These are phyloP conservation scores for Incumbomyces delicatus DNA, from an alignment of 2,329 filamentous ascomycete species.

Conservation along the genomic window DNA sequence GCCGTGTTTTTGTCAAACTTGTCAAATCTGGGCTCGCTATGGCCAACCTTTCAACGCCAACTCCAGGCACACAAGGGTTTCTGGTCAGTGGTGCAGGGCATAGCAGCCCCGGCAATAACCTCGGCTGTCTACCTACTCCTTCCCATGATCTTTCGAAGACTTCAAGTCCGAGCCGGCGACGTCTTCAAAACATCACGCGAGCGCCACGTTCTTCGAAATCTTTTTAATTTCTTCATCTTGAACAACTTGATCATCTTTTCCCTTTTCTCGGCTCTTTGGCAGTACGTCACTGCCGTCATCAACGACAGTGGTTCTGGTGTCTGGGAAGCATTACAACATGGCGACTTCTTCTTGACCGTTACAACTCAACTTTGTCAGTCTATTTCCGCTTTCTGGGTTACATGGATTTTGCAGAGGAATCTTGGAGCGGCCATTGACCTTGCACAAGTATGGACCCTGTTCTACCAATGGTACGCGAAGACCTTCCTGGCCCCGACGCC, in stretches of 20 bases:
- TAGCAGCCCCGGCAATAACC: constrained; percentile 75
- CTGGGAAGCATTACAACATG: constrained; percentile 58
- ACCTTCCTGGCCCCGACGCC: constrained; percentile 83
- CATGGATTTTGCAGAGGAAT: constrained; percentile 85
- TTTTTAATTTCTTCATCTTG: constrained; percentile 94
- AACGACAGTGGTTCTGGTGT: constrained; percentile 47
- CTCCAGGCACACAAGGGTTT: constrained; percentile 53
- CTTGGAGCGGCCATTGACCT: constrained; percentile 88
- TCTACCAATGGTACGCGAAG: constrained; percentile 75
- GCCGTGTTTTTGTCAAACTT: constrained; percentile 88
- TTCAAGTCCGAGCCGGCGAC: constrained; percentile 76
- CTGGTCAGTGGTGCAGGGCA: constrained; percentile 88
- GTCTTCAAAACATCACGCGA: constrained; percentile 87
- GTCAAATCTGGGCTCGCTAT: constrained; percentile 67
- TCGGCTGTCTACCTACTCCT: constrained; percentile 80
- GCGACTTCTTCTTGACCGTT: constrained; percentile 52
- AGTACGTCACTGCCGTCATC: constrained; percentile 58
- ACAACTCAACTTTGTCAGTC: constrained; percentile 63
- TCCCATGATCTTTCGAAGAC: constrained; percentile 79
- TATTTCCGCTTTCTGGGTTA: constrained; percentile 87
- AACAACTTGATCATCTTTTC: constrained; percentile 96
- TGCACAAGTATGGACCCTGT: constrained; percentile 73
- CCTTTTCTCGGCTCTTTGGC: constrained; percentile 74
- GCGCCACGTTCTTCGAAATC: constrained; percentile 76
- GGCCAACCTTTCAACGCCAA: constrained; percentile 61